Percentiles rank a stretch among this genome's conserved stretches.
These are phyloP conservation scores for Chaetomiaceae sp. DNA, from an alignment of 2,329 filamentous ascomycete species.

Conservation along the genomic window DNA sequence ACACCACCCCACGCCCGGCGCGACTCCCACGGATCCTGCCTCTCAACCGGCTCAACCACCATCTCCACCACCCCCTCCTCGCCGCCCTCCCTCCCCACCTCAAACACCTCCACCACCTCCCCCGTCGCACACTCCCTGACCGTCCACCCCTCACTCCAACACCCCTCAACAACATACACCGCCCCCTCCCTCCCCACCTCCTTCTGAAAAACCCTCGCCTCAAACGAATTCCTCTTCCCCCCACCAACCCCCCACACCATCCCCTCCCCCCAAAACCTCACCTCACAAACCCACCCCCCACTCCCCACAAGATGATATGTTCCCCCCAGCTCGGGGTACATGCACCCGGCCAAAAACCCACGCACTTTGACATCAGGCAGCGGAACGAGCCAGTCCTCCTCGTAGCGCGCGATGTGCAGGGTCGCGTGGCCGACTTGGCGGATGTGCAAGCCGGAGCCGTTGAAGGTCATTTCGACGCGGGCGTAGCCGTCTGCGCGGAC, in stretches of 20 bases:
- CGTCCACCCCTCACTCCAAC: constrained; percentile 41
- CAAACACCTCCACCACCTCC: constrained; percentile 33
- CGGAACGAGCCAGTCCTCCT: constrained; percentile 46
- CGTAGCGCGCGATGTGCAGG: constrained; percentile 43
- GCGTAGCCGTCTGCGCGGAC: constrained; percentile 48
- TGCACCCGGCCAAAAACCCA: constrained; percentile 42
- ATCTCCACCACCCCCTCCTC: constrained; percentile 33
- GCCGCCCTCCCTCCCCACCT: constrained; percentile 33
- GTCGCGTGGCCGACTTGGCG: constrained; percentile 47
- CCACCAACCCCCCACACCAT: no score
- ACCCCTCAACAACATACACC: constrained; percentile 37
- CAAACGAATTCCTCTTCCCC: constrained; percentile 45
- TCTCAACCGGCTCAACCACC: constrained; percentile 47
- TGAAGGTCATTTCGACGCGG: constrained; percentile 48
- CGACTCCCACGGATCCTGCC: constrained; percentile 77
- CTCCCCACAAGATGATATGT: constrained; percentile 43
- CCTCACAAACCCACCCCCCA: constrained; percentile 42
- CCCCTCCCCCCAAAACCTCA: constrained; percentile 43
- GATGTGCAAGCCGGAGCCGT: constrained; percentile 44
- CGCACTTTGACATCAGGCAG: constrained; percentile 45
- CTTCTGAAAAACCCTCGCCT: constrained; percentile 38
- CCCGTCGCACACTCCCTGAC: constrained; percentile 32
- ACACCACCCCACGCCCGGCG: constrained; percentile 77
- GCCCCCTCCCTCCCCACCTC: constrained; percentile 33
- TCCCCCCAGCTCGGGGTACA: constrained; percentile 46